Base-by-base conservation (phyloP, 2,329 filamentous ascomycete genomes). In the Penicillium fuscoglaucum region DNA sequence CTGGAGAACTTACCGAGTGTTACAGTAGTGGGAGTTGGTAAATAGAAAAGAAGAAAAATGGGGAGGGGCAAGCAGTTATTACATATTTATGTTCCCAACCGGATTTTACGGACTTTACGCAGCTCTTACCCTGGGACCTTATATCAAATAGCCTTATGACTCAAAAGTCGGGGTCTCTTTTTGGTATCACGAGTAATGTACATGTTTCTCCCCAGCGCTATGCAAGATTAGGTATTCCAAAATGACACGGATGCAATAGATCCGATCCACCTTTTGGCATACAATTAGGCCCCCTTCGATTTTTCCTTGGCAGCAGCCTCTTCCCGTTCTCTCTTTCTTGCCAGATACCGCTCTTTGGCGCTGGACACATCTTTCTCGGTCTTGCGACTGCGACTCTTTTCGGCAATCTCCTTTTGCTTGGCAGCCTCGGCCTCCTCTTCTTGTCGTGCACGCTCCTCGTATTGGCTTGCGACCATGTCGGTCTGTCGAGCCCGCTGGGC, bases 341-440 rank as follows among this genome's bases (percentile, higher is more conserved):
- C 82, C 66, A 88, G 69, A 68, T 85, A 88, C 45, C 85, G 76
- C 69, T 87, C 85, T 65, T 81, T 83, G 4, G 85, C 85, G 68
- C 84, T 84, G 59, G 78, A 80, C 40, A 87, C 83, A 57, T 87
- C 84, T 13, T 68, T 72, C 31, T 79, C 78, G 1, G 83, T 85
- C 76, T 87, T 86, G 61, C 78, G 80, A 56, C 81, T 86, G 76
- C 86, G 86, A 35, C 73, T 81, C 47, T 81, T 80, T 62, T 83
- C 82, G 50, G 83, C 82, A 52, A 84, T 62, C 61, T 81, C 80
- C 57, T 76, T 78, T 60, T 79, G 75, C 62, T 82, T 79, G 53
- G 82, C 83, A 6, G 80, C 80, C 61, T 87, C 84, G 55, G 84
- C 83, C 59, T 86, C 83, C 15, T 80, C 78, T 56, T 82, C 81